Evolutionary conservation across 2,329 filamentous ascomycete species (phyloP), one percentile per base, ranked within the genome.

Genomic region (Plenodomus lindquistii): DNA sequence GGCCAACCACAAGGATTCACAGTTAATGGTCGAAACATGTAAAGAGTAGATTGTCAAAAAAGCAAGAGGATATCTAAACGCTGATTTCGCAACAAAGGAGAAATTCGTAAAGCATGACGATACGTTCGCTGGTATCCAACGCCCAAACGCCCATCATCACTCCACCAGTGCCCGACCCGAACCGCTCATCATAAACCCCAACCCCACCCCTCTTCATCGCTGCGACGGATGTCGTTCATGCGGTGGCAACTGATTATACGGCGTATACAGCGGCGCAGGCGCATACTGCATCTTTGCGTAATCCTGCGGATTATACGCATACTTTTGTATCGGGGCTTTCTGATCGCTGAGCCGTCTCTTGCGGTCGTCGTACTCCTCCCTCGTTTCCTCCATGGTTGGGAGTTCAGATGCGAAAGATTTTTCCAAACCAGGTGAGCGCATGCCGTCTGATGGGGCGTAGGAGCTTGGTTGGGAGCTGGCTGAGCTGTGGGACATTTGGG

Each of bases 241-340:
- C 22, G 5, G 22, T 10, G 5, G 22, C 22, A 6, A 10, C 15
- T 42, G 45, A 11, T 39, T 41, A 31, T 51, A 42, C 22, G 46
- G 40, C 20, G 42, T 48, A 34, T 59, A 59, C 2, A 50, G 46
- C 19, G 48, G 48, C 15, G 49, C 47, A 6, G 42, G 29, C 9
- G 40, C 48, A 41, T 52, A 51, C 11, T 52, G 53, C 16, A 49
- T 48, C 31, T 57, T 54, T 7, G 55, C 67, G 46, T 55, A 72
- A 34, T 72, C 69, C 44, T 69, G 67, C 2, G 69, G 68, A 37
- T 72, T 72, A 42, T 72, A 72, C 7, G 42, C 46, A 48, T 72
- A 70, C 39, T 70, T 65, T 15, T 52, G 52, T 8, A 39, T 37
- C 50, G 52, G 35, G 51, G 43, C 13, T 22, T 48, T 40, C 44